Base-by-base conservation (phyloP, 441 rosid species). In the Bocquillonia castaneifolia region DNA sequence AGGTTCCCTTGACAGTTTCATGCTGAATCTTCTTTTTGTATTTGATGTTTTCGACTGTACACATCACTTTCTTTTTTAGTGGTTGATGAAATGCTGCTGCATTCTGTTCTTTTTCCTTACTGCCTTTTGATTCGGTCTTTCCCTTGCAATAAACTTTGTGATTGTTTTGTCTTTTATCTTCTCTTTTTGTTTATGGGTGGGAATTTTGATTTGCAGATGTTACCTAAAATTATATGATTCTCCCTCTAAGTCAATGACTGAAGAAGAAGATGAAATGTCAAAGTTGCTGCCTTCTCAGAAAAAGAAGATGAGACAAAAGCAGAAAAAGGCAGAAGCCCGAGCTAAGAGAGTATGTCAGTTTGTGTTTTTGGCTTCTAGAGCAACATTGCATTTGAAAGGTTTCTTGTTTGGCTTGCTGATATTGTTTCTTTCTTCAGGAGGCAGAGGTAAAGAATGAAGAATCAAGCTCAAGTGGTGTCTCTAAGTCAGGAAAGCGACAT, bases 251-350 rank as follows among this genome's bases (percentile, higher is more conserved):
- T 84, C 93, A 61, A 76, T 84, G 18, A 64, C 87, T 50, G 89
- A 85, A 80, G 98, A 88, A 76, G 98, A 89, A 68, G 85, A 89
- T 59, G 88, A 77, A 76, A 81, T 83, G 83, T 83, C 93, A 29
- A 91, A 96, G 82, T 71, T 92, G 82, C 89, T 81, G 70, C 96
- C 98, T 62, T 84, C 96, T 63, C 97, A 93, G 80, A 96, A 90
- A 77, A 96, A 89, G 92, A 96, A 96, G 82, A 72, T 89, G 79
- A 88, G 85, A 73, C 89, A 84, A 80, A 96, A 91, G 78, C 98
- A 87, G 79, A 87, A 87, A 66, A 96, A 91, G 82, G 97, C 98
- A 54, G 97, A 93, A 83, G 96, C 96, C 71, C 88, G 97, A 71
- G 99, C 98, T 68, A 96, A 91, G 88, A 96, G 90, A 80, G 98